Evolutionary conservation across 2,329 filamentous ascomycete genomes (phyloP), one percentile per base, ranked within the genome.

Genomic region (Penicillium brevicompactum): DNA sequence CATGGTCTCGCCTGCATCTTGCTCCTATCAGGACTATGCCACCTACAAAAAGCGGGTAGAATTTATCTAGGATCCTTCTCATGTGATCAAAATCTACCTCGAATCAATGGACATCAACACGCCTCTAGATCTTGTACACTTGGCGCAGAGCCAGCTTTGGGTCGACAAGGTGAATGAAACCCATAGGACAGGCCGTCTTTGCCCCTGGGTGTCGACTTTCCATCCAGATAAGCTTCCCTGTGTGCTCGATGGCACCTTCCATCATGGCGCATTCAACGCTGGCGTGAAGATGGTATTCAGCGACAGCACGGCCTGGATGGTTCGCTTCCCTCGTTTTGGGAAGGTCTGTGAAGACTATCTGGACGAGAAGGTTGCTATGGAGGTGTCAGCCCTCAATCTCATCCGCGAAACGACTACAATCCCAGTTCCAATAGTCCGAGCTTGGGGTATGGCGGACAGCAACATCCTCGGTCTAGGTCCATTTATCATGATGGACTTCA

Each of bases 201-300:
- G 61, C 48, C 53, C 52, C 38, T 74, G 70, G 71, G 67, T 72
- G 32, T 74, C 70, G 30, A 68, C 65, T 49, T 72, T 73, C 50
- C 66, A 74, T 65, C 64, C 67, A 30, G 18, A 68, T 21, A 66
- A 66, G 43, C 67, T 71, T 64, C 63, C 62, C 41, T 73, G 70
- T 60, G 53, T 64, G 53, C 64, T 71, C 24, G 67, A 71, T 6
- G 58, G 70, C 41, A 61, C 60, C 41, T 70, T 73, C 61, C 57
- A 68, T 56, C 47, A 71, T 60, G 69, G 69, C 22, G 53, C 67
- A 56, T 74, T 69, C 43, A 74, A 72, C 59, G 64, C 65, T 2
- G 63, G 69, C 7, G 43, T 70, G 22, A 74, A 72, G 53, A 66
- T 74, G 59, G 62, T 69, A 9, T 74, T 74, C 47, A 55, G 46